Base-by-base conservation (phyloP, 2,329 filamentous ascomycete genomes). In the Drechslerella coelobrocha region DNA sequence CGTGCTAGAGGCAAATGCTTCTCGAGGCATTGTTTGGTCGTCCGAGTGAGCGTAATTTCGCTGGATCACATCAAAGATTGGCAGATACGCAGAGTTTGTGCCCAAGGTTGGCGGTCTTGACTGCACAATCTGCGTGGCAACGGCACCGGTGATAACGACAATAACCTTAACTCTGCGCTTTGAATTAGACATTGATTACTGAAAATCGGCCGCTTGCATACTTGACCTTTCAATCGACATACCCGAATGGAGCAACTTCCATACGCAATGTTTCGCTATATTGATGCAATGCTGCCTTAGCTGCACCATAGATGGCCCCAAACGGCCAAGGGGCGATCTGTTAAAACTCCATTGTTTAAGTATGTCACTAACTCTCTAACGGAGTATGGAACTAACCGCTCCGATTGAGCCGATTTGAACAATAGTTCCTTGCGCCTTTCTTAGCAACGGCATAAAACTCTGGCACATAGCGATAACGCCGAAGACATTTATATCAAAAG, bases 401-500 rank as follows among this genome's bases (percentile, higher is more conserved):
- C 83, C 81, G 6, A 82, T 78, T 23, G 83, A 85, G 4, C 83
- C 83, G 63, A 85, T 81, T 77, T 85, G 85, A 78, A 85, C 76
- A 75, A 86, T 81, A 8, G 85, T 79, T 0, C 84, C 84, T 23
- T 79, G 79, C 0, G 83, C 79, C 14, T 80, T 76, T 53, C 85
- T 83, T 23, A 86, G 80, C 45, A 82, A 80, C 59, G 79, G 78
- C 9, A 80, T 77, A 73, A 85, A 85, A 27, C 80, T 79, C 74
- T 83, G 79, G 56, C 81, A 81, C 79, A 84, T 84, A 75, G 82
- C 80, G 83, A 86, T 85, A 73, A 83, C 81, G 43, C 82, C 82
- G 69, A 86, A 84, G 41, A 86, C 83, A 73, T 86, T 86, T 73
- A 83, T 82, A 76, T 85, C 84, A 57, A 84, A 85, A 1, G 82